Percentiles rank a stretch among this genome's conserved stretches.
Evolutionary conservation across 1,284 basidiomycete species (phyloP).

Genomic region (Exsudoporus floridanus): DNA sequence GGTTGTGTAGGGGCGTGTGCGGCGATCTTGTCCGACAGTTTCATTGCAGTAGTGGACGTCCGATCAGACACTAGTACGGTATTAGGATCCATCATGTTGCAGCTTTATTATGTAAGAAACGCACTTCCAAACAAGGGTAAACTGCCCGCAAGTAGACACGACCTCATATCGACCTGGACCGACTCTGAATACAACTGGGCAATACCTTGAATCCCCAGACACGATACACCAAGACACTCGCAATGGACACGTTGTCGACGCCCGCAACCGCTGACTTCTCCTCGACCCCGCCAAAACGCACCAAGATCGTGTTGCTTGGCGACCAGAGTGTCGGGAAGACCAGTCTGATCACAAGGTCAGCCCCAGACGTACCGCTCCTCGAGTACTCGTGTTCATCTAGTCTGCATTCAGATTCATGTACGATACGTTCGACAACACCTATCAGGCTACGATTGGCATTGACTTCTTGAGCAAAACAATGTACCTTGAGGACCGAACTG

Average conservation of each 20-base stretch:
- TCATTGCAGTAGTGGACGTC: conserved; percentile 47
- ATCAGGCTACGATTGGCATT: conserved; percentile 99
- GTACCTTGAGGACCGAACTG: conserved; percentile 99
- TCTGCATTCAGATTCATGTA: conserved; percentile 85
- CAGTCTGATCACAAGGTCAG: conserved; percentile 92
- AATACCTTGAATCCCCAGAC: background rate
- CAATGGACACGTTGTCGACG: conserved; percentile 54
- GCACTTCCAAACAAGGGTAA: conserved; percentile 29
- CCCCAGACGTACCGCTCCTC: background rate
- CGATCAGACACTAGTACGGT: too few relatives aligned
- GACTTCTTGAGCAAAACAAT: conserved; percentile 99
- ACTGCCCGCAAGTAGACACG: conserved; percentile 8
- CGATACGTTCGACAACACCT: conserved; percentile 99
- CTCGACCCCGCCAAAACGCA: conserved; percentile 86
- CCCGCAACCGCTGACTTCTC: conserved; percentile 81
- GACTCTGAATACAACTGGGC: background rate
- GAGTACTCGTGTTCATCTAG: background rate
- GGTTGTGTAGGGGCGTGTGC: conserved; percentile 46
- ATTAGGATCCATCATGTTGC: too few relatives aligned
- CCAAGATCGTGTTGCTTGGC: conserved; percentile 93
- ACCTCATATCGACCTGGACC: conserved; percentile 16
- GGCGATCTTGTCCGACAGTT: conserved; percentile 64
- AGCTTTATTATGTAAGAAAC: conserved; percentile 9
- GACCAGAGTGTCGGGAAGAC: conserved; percentile 97
- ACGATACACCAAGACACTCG: background rate